Conservation (phyloP, 2,329 filamentous ascomycete genomes). For the Paecilomyces variotii region DNA sequence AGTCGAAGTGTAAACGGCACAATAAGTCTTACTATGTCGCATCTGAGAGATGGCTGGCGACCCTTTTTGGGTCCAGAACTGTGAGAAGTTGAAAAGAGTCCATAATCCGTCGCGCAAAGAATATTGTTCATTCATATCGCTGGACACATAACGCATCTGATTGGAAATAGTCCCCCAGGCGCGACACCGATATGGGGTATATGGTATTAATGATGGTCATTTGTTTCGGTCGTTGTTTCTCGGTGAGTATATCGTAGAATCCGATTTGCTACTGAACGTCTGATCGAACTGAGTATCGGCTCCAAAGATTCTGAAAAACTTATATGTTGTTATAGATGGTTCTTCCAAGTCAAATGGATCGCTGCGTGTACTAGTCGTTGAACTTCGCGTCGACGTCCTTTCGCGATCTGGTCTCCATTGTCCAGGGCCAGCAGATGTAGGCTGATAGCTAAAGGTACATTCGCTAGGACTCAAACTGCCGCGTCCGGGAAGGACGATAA, state of each 20-base stretch:
- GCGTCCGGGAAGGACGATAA: constrained; percentile 19
- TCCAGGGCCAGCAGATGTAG: constrained; percentile 8
- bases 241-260: neutral
- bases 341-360: constrained; percentile 30
- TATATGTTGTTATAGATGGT: constrained; percentile 3
- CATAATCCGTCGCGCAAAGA: neutral
- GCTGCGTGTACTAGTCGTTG: constrained; percentile 19
- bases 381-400: constrained; percentile 2
- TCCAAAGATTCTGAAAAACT: neutral
- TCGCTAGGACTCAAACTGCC: constrained; percentile 13
- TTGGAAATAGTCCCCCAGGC: neutral
- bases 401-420: constrained; percentile 8
- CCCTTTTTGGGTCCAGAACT: neutral
- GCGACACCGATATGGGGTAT: neutral
- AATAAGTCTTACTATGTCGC: neutral
- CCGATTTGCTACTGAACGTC: neutral
- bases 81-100: neutral
- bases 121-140: neutral
- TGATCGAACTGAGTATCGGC: neutral
- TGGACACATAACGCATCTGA: neutral
- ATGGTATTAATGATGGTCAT: neutral
- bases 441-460: constrained; percentile 8
- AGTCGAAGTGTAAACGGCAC: neutral
- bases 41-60: neutral
- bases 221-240: neutral